Base-by-base conservation (phyloP, 202 grass and related monocot genomes). In the Hordeum pubiflorum region DNA sequence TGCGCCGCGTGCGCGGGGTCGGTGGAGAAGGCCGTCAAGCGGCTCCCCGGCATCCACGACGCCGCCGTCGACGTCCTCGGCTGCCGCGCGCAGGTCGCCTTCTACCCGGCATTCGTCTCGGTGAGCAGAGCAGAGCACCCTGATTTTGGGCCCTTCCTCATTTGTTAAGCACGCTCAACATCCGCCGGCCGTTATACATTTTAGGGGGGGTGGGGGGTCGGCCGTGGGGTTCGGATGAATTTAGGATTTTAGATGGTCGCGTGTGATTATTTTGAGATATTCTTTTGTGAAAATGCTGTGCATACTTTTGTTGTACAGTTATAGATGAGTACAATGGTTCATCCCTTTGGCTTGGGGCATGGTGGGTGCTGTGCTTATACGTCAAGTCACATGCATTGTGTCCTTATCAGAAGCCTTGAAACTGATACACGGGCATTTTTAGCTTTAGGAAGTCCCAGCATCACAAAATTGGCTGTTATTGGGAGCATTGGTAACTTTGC, bases 11-110 rank as follows among this genome's bases (percentile, higher is more conserved):
- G 94, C 78, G 90, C 92, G 1, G 92, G 92, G 10, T 94, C 92
- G 10, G 90, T 97, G 43, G 92, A 97, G 92, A 97, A 97, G 88
- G 92, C 94, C 22, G 82, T 97, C 64, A 97, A 97, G 89, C 86
- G 94, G 63, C 88, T 97, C 44, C 90, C 74, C 10, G 94, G 92
- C 46, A 89, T 97, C 83, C 89, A 94, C 36, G 92, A 97, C 78
- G 94, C 92, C 34, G 89, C 92, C 4, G 90, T 93, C 46, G 94
- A 97, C 75, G 88, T 94, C 62, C 90, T 97, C 27, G 88, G 89
- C 8, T 78, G 84, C 81, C 89, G 88, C 10, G 92, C 90, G 24
- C 92, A 94, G 77, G 94, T 94, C 75, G 79, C 84, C 68, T 97
- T 91, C 88, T 91, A 93, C 50, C 92, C 91, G 17, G 84, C 90